These are phyloP conservation scores for Yamadazyma phyllophila DNA, from an alignment of 805 yeast species.

Conservation along the genomic window DNA sequence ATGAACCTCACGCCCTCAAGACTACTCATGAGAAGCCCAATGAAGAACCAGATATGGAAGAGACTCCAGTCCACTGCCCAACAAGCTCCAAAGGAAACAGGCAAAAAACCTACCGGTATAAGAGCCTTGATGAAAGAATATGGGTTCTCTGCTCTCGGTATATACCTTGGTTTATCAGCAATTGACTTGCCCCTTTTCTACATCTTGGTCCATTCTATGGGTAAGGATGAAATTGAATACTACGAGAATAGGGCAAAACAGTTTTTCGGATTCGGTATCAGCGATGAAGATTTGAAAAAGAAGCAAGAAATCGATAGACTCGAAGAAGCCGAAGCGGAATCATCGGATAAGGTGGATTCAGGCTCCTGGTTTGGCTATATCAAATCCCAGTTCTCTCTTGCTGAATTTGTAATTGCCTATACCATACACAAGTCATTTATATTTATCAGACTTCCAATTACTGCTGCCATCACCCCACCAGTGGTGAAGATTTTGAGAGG, in stretches of 20 bases:
- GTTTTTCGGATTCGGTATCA: constrained; percentile 59
- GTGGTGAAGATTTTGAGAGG: constrained; percentile 62
- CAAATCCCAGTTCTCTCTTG: constrained; percentile 50
- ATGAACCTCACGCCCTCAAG: constrained; percentile 1
- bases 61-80: constrained; percentile 17
- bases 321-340: constrained; percentile 20
- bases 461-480: constrained; percentile 89
- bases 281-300: constrained; percentile 40
- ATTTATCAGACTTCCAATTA: constrained; percentile 79
- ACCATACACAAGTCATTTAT: constrained; percentile 88
- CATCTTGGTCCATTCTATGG: constrained; percentile 77
- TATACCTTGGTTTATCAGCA: constrained; percentile 68
- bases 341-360: constrained; percentile 12
- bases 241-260: constrained; percentile 61
- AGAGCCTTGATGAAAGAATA: constrained; percentile 77
- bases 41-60: constrained; percentile 5
- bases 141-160: constrained; percentile 88
- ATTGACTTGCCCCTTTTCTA: constrained; percentile 85
- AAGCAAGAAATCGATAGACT: constrained; percentile 35
- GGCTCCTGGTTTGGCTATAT: constrained; percentile 13
- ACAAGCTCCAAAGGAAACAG: constrained; percentile 1
- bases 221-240: constrained; percentile 75
- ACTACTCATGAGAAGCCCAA: not conserved
- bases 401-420: constrained; percentile 88
- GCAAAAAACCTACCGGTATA: constrained; percentile 42